Conservation (phyloP, 1,139 yeast species). For the Yamadazyma oceani region DNA sequence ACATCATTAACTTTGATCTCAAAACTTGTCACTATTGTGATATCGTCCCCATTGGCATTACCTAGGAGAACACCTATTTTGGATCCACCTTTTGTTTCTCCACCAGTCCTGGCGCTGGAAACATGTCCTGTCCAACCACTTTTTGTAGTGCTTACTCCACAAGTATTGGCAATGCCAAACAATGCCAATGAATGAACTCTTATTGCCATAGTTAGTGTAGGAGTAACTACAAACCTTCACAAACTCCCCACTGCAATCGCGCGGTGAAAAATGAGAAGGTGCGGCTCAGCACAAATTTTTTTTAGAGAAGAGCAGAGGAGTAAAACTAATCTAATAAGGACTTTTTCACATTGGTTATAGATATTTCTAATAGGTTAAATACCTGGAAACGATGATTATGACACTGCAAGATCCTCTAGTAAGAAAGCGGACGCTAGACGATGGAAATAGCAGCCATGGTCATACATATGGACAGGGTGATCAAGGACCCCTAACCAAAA, state of each 20-base stretch:
- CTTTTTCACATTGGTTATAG: too few relatives aligned
- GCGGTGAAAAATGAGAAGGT: constrained; percentile 6
- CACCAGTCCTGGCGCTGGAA: too few relatives aligned
- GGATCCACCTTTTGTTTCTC: too few relatives aligned
- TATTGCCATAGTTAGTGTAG: constrained; percentile 5
- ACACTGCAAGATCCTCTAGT: constrained; percentile 30
- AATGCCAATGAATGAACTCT: constrained; percentile 29
- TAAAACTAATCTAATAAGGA: too few relatives aligned
- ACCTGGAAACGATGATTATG: constrained; percentile 24
- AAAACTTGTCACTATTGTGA: constrained; percentile 21
- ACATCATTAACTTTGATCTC: constrained; percentile 19
- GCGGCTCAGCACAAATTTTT: constrained; percentile 15
- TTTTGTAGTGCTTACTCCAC: not conserved
- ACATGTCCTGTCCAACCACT: too few relatives aligned
- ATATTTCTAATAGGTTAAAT: not conserved
- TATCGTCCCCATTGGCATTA: constrained; percentile 11
- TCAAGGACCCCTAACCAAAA: constrained; percentile 7
- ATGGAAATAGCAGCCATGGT: constrained; percentile 1
- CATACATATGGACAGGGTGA: not conserved
- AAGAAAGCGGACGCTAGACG: constrained; percentile 23
- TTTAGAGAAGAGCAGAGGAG: constrained; percentile 11
- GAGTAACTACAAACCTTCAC: too few relatives aligned
- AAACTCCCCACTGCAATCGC: not conserved
- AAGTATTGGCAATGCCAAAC: constrained; percentile 21
- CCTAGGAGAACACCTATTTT: constrained; percentile 34